Conservation (phyloP, 1,284 basidiomycete species). For the Austropuccinia psidii region DNA sequence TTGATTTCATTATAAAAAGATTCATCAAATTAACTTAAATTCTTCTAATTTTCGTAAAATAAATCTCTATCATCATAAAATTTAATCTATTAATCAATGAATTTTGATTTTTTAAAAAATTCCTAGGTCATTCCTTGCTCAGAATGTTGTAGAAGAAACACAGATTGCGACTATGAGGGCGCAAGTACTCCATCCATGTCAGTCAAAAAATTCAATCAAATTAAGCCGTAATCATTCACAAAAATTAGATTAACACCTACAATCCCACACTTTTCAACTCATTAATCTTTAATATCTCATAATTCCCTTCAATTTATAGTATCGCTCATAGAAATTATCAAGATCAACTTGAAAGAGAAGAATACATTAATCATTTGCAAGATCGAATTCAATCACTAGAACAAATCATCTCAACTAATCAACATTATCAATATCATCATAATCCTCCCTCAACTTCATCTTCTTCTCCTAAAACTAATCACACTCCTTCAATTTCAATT, state of each 20-base stretch:
- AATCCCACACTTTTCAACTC: background rate
- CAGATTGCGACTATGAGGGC: conserved; percentile 12
- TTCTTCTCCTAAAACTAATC: background rate
- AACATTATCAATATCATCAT: background rate
- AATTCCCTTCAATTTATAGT: background rate
- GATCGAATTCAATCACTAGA: conserved; percentile 12
- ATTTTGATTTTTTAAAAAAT: background rate
- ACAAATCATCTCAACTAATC: background rate
- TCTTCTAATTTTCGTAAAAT: background rate
- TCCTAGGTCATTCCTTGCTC: conserved; percentile 21
- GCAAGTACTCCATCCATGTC: conserved; percentile 15
- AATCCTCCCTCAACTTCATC: background rate
- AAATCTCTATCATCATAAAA: background rate
- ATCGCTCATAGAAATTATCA: background rate
- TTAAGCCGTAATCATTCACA: background rate
- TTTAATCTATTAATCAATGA: background rate
- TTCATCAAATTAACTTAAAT: background rate
- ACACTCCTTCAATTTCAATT: background rate
- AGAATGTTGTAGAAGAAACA: conserved; percentile 20
- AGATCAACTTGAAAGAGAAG: conserved; percentile 5
- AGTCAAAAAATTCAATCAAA: background rate
- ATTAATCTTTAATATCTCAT: background rate
- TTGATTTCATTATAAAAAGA: background rate
- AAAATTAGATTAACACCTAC: no score
- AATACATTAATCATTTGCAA: conserved; percentile 23